Base-by-base conservation (phyloP, 2,329 filamentous ascomycete genomes). In the Mollisiaceae sp. region DNA sequence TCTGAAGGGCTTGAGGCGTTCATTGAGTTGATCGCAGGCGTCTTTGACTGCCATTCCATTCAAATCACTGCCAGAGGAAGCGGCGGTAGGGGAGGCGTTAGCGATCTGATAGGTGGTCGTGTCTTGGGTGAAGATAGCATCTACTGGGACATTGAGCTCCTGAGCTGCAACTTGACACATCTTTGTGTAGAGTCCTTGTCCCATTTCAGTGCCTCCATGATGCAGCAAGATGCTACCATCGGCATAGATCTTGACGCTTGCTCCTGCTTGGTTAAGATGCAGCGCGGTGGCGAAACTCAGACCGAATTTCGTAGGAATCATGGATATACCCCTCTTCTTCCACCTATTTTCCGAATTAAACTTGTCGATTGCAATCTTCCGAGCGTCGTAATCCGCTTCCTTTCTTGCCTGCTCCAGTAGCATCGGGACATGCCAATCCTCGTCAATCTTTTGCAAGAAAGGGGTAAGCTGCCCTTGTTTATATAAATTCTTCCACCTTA, bases 141-240 rank as follows among this genome's bases (percentile, higher is more conserved):
- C 88, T 61, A 93, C 82, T 0, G 94, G 92, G 0, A 97, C 90
- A 41, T 86, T 79, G 1, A 98, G 86, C 0, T 94, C 92, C 79
- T 98, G 91, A 0, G 94, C 94, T 0, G 93, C 92, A 66, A 98
- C 92, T 85, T 95, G 94, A 47, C 86, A 89, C 89, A 98, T 97
- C 81, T 98, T 98, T 14, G 94, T 98, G 79, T 98, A 91, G 4
- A 98, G 82, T 6, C 71, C 94, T 79, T 98, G 94, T 8, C 94
- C 94, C 94, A 98, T 98, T 79, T 98, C 94, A 0, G 93, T 97
- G 66, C 94, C 94, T 59, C 94, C 94, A 73, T 98, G 94, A 1
- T 94, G 94, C 5, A 98, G 90, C 0, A 98, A 85, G 8, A 98
- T 84, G 9, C 91, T 94, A 0, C 94, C 94, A 71, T 98, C 94